Evolutionary conservation across 2,329 filamentous ascomycete genomes (phyloP), one percentile per base, ranked within the genome.

Genomic region (Zasmidium angulare): DNA sequence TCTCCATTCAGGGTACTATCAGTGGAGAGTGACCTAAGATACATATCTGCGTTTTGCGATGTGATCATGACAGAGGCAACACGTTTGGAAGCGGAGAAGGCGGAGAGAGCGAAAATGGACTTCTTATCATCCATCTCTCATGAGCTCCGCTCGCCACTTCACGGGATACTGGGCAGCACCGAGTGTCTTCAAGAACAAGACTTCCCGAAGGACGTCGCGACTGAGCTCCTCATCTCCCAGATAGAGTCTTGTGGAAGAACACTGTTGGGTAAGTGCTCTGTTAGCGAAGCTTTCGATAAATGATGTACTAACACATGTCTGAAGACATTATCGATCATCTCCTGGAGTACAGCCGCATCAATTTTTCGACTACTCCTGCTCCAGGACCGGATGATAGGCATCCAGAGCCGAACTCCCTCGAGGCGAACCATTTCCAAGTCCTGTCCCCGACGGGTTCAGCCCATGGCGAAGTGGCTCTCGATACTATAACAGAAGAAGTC

Each of bases 51-150:
- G 2, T 79, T 80, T 61, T 76, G 75, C 48, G 75, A 77, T 61
- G 77, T 74, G 19, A 70, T 78, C 29, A 75, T 76, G 68, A 74
- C 72, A 2, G 75, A 79, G 59, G 63, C 78, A 6, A 70, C 74
- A 40, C 66, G 76, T 7, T 65, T 79, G 9, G 73, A 75, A 26
- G 75, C 74, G 0, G 67, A 76, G 11, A 71, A 69, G 7, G 71
- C 75, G 2, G 79, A 82, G 40, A 76, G 76, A 56, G 77, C 79
- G 7, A 84, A 84, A 58, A 77, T 77, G 0, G 81, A 83, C 31
- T 82, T 84, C 49, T 77, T 84, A 11, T 77, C 77, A 0, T 80
- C 77, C 0, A 80, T 83, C 9, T 80, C 77, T 22, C 82, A 84
- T 62, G 82, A 84, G 63, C 71, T 84, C 2, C 72, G 81, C 11